Percentiles rank a stretch among this genome's conserved stretches.
Conservation (phyloP, 1,139 yeast species). For the Protomyces macrosporus region DNA sequence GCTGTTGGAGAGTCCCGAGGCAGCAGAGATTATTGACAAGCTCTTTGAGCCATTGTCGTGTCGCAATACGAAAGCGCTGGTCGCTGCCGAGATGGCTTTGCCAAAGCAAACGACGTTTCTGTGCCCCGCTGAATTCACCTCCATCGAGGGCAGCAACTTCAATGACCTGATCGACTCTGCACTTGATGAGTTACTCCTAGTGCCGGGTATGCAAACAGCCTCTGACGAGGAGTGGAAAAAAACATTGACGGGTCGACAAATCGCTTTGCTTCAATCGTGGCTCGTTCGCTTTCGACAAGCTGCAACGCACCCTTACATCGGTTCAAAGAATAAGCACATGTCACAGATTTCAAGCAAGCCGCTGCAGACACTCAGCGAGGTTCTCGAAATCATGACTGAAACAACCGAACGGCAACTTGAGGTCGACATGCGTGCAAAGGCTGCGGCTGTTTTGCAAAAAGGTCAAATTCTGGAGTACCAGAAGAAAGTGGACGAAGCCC, state of each 20-base stretch:
- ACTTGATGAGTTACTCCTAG: slow-evolving; percentile 56
- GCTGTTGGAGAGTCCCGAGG: slow-evolving; percentile 32
- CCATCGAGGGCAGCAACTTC: slow-evolving; percentile 79
- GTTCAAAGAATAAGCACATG: slow-evolving; percentile 42
- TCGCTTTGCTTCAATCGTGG: slow-evolving; percentile 47
- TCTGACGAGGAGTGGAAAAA: not conserved
- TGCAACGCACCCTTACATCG: slow-evolving; percentile 71
- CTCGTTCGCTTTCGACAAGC: slow-evolving; percentile 63
- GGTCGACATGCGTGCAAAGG: slow-evolving; percentile 48
- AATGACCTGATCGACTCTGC: slow-evolving; percentile 58
- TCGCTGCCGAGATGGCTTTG: slow-evolving; percentile 63
- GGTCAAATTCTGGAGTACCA: slow-evolving; percentile 61
- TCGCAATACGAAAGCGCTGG: slow-evolving; percentile 81
- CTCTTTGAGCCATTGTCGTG: slow-evolving; percentile 45
- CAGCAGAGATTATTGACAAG: not conserved
- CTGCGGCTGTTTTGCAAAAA: slow-evolving; percentile 46
- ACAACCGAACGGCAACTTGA: slow-evolving; percentile 50
- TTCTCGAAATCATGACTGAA: slow-evolving; percentile 58
- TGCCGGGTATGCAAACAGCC: slow-evolving; percentile 37
- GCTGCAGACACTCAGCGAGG: slow-evolving; percentile 55
- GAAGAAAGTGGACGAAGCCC: slow-evolving; percentile 49
- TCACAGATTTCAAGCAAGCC: slow-evolving; percentile 34
- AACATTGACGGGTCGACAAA: slow-evolving; percentile 25
- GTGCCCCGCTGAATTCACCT: slow-evolving; percentile 66
- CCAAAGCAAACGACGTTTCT: slow-evolving; percentile 73